A percentile compares a stretch with the other conserved stretches of the same genome.
phyloP scores from a whole-genome alignment of 2,329 filamentous ascomycete species.

The Blastomyces silverae region DNA sequence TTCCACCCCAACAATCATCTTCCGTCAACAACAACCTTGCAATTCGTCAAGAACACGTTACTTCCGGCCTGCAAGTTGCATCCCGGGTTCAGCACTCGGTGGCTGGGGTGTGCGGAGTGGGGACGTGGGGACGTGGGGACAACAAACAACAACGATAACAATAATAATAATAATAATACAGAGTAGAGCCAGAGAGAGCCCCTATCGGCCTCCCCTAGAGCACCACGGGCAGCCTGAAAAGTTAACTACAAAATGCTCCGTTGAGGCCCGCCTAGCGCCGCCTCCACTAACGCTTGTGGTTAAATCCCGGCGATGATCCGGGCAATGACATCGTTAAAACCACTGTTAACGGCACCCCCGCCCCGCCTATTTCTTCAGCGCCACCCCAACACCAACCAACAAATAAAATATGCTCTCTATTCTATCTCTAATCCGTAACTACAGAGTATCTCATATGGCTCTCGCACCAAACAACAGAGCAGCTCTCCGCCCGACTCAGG shows the following conservation, averaged over 20 bases:
- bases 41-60: neutral
- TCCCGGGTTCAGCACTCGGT: neutral
- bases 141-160: neutral
- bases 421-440: neutral
- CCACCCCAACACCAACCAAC: neutral
- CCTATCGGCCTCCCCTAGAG: too few species aligned
- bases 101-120: neutral
- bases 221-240: too few species aligned
- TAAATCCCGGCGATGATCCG: neutral
- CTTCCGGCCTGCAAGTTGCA: neutral
- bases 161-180: too few species aligned
- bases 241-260: neutral
- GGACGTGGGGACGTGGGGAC: neutral
- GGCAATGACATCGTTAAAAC: neutral
- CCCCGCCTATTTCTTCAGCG: neutral
- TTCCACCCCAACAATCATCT: too few species aligned
- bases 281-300: neutral
- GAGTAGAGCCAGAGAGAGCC: too few species aligned
- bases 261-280: neutral
- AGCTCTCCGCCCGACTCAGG: neutral
- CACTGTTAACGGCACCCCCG: neutral
- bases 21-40: neutral
- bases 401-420: neutral
- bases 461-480: neutral
- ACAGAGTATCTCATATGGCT: neutral